Base-by-base conservation (phyloP, 768 basidiomycete genomes). In the Rossbeevera mucosa region DNA sequence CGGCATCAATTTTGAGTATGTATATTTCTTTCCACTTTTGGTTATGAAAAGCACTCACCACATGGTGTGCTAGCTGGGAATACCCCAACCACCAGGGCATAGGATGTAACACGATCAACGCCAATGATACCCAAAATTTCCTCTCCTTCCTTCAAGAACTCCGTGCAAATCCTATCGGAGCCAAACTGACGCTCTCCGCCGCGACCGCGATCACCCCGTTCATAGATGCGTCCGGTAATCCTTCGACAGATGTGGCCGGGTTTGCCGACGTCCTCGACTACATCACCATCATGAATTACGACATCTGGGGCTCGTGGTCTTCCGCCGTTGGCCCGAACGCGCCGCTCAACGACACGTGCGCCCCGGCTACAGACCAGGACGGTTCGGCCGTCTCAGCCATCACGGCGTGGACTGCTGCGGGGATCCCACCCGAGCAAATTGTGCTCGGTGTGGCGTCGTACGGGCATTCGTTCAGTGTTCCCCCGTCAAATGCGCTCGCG, bases 391-490 rank as follows among this genome's bases (percentile, higher is more conserved):
- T 78, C 22, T 82, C 82, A 1, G 83, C 88, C 7, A 78, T 96
- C 44, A 65, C 73, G 5, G 76, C 79, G 0, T 96, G 94, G 94
- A 79, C 73, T 1, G 61, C 66, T 2, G 91, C 92, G 25, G 88
- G 90, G 4, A 84, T 96, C 62, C 89, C 91, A 0, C 65, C 69
- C 18, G 3, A 57, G 53, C 65, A 85, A 71, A 87, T 94, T 51
- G 81, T 92, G 12, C 80, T 97, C 7, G 92, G 90, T 44, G 82
- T 94, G 2, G 80, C 91, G 5, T 70, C 85, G 3, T 94, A 91
- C 68, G 92, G 91, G 0, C 89, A 90, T 66, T 83, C 89, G 8
- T 36, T 76, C 73, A 57, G 52, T 12, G 75, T 80, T 31, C 62
- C 75, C 6, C 42, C 63, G 3, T 58, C 52, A 6, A 58, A 70